These are phyloP conservation scores for Annulohypoxylon maeteangense DNA, from an alignment of 495 filamentous ascomycete genomes.

Conservation along the genomic window DNA sequence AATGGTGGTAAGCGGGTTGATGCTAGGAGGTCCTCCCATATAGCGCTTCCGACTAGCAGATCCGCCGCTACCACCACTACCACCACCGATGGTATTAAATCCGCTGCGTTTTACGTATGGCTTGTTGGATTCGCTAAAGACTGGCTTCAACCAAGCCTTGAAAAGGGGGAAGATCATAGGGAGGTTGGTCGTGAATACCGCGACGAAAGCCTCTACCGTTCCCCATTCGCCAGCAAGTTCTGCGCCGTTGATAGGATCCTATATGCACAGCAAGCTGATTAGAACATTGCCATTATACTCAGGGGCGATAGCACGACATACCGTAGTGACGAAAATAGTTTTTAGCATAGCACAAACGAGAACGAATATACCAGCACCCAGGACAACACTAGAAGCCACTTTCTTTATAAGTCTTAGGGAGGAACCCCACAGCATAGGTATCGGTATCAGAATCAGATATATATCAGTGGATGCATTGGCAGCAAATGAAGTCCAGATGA, in stretches of 20 bases:
- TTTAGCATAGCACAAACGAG: background rate
- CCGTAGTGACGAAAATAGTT: background rate
- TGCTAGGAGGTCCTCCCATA: background rate
- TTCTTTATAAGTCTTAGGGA: background rate
- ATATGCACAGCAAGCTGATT: background rate
- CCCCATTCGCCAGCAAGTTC: background rate
- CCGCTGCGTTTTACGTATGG: background rate
- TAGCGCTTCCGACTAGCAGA: background rate
- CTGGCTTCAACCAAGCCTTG: background rate
- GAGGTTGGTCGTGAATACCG: background rate
- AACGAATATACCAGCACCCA: background rate
- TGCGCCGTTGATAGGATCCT: background rate
- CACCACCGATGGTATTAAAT: background rate
- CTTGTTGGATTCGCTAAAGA: background rate
- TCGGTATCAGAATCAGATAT: background rate
- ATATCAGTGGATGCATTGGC: background rate
- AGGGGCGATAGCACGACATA: background rate
- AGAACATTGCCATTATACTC: background rate
- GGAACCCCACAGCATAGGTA: background rate
- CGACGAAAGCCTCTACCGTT: background rate
- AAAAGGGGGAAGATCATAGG: background rate
- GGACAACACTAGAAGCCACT: background rate
- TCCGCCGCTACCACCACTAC: background rate
- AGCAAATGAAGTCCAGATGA: background rate
- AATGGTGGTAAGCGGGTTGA: background rate